Evolutionary conservation across 2,329 filamentous ascomycete genomes (phyloP), one percentile per base, ranked within the genome.

Genomic region (Alternaria solani): DNA sequence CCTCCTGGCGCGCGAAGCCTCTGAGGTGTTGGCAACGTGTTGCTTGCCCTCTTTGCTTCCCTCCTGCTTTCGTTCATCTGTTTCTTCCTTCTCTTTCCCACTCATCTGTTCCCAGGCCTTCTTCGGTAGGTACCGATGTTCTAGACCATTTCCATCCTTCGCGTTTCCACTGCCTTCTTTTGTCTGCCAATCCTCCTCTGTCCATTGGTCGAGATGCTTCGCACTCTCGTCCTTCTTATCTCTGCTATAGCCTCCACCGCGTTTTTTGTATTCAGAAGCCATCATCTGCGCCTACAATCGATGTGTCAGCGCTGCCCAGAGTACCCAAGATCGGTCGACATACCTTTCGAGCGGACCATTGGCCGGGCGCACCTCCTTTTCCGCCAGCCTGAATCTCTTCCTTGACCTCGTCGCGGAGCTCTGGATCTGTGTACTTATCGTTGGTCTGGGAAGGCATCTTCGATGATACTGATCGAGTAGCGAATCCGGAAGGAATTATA

Each of bases 281-380:
- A 80, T 82, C 74, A 83, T 78, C 74, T 83, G 80, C 3, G 80
- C 80, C 78, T 81, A 43, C 8, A 23, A n/a, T 11, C 18, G 20
- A 16, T 12, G 6, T 7, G 39, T 59, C 34, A 41, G 48, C 51
- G 55, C 55, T 51, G 44, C 28, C 18, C 5, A 28, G 9, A 9
- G 26, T 23, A 32, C 25, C 30, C 25, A 20, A 38, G 4, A 6
- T 16, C n/a, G 12, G 34, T 9, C 5, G 38, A 25, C 30, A 28
- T 64, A 80, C 81, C 74, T 83, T 84, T 28, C 81, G 74, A 4
- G 82, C 82, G 46, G 80, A 81, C 82, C 82, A 83, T 75, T 84
- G 81, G 2, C 82, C 81, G 14, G 82, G 81, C 34, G 78, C 78
- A 9, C 81, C 81, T 38, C 81, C 82, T 62, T 84, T 84, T 62